Conservation (phyloP, 805 yeast species). For the Pichia occidentalis region DNA sequence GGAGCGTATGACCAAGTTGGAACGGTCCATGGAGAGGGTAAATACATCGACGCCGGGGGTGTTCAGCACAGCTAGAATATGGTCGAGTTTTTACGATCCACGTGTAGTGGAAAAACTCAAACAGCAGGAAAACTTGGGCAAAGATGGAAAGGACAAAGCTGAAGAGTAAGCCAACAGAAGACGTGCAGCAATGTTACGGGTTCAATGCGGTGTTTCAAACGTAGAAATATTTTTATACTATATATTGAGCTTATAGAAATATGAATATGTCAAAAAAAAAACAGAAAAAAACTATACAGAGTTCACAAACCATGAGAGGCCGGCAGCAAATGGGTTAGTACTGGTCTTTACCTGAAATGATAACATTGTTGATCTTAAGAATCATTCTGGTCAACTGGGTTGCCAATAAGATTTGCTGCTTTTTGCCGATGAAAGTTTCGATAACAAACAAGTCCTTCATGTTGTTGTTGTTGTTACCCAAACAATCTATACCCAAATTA, state of each 20-base stretch:
- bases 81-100: slow-evolving; percentile 22
- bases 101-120: slow-evolving; percentile 14
- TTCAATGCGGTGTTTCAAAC: too few species aligned
- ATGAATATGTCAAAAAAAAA: not conserved
- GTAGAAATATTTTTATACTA: slow-evolving; percentile 1
- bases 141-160: too few species aligned
- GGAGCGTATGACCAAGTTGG: slow-evolving; percentile 11
- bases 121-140: slow-evolving; percentile 10
- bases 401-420: slow-evolving; percentile 90
- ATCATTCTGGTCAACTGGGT: slow-evolving; percentile 98
- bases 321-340: slow-evolving; percentile 16
- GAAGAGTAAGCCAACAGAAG: too few species aligned
- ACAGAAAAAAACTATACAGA: slow-evolving; percentile 5
- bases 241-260: slow-evolving; percentile 2
- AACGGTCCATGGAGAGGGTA: slow-evolving; percentile 12
- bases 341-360: slow-evolving; percentile 45
- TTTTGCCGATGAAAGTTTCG: slow-evolving; percentile 96
- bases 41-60: slow-evolving; percentile 11
- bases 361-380: slow-evolving; percentile 92
- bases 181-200: too few species aligned
- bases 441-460: slow-evolving; percentile 93
- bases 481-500: slow-evolving; percentile 86
- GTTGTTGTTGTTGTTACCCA: slow-evolving; percentile 81
- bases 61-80: slow-evolving; percentile 15
- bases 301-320: not conserved